Base-by-base conservation (phyloP, 176 grass and related monocot species). In the Aechmea fasciata region DNA sequence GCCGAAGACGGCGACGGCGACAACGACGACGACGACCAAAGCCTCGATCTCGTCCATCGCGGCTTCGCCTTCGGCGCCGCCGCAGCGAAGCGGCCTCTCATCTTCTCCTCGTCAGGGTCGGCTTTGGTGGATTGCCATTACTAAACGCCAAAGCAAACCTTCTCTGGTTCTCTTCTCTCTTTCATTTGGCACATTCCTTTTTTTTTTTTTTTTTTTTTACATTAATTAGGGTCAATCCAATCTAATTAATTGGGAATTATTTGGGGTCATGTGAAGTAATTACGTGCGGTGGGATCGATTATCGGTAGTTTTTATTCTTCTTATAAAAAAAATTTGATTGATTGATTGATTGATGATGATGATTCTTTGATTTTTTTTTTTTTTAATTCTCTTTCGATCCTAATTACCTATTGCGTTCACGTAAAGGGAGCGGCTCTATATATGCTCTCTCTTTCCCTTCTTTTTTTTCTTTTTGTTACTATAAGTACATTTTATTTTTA, bases 41-140 rank as follows among this genome's bases (percentile, higher is more conserved):
- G 70, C 29, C 25, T 50, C 61, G 53, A 48, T 3, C 70, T 72
- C 13, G 33, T 41, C 33, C 52, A 59, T 1, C 22, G 22, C 3
- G 47, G 29, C 3, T 41, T 41, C 33, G 3, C 70, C 29, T 26
- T 29, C 53, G 26, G 33, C 70, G n/a, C 79, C 8, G 61, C 13
- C 1, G n/a, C 1, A 1, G 2, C 24, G 26, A 66, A 66, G 26
- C n/a, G 48, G 22, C 48, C 82, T 22, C 47, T 78, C 4, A 69
- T 85, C 48, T 84, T 90, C 63, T 81, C 66, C 49, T 49, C 83
- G 64, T 20, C 81, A 22, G 80, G 72, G 28, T 84, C 84, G 11
- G 87, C 87, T 1, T 48, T 91, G 68, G 80, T 96, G n/a, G 91
- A 88, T 71, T 96, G 91, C 83, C 88, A 88, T 86, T 86, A 82